Base-by-base conservation (phyloP, 768 basidiomycete species). In the Serendipita sp. region DNA sequence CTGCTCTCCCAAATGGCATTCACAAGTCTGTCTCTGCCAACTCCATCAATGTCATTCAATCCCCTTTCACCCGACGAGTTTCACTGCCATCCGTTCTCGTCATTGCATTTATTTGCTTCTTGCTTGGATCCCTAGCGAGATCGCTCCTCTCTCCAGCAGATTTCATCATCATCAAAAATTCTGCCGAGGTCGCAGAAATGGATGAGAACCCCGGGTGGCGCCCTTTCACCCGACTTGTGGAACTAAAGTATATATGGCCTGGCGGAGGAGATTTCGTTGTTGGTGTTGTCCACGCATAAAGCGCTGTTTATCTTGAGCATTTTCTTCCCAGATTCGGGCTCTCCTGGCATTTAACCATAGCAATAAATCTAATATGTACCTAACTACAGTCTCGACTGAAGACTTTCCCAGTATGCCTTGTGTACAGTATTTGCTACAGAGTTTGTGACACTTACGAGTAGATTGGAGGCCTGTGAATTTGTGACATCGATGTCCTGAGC, bases 111-210 rank as follows among this genome's bases (percentile, higher is more conserved):
- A 88, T 96, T 69, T 86, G 88, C 31, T 93, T 98, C 74, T 76
- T 98, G 69, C 81, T 97, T 69, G 95, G 95, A 64, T 94, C 91
- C 31, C 76, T 98, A 64, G 75, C 96, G 66, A 83, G 95, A 64
- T 91, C 90, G 16, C 78, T 98, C 66, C 76, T 97, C 44, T 88
- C 86, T 3, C 90, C 95, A 48, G 89, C 87, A 15, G 95, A 96
- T 74, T 94, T 92, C 75, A 84, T 93, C 48, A 53, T 53, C 52
- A 31, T 53, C 52, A 53, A 53, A 31, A 27, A 27, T 53, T 13
- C 52, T 11, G 64, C 44, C 10, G 81, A 83, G 66, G 79, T 75
- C 63, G 82, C 80, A 71, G 80, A 78, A 64, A 75, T 74, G 69
- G 74, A 73, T 50, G 67, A 70, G 18, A 72, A 72, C 31, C 85